A percentile compares a stretch with the other conserved stretches of the same genome.
Evolutionary conservation across 108 stramenopile genomes (phyloP).

Genomic region (Conticribra guillardii): DNA sequence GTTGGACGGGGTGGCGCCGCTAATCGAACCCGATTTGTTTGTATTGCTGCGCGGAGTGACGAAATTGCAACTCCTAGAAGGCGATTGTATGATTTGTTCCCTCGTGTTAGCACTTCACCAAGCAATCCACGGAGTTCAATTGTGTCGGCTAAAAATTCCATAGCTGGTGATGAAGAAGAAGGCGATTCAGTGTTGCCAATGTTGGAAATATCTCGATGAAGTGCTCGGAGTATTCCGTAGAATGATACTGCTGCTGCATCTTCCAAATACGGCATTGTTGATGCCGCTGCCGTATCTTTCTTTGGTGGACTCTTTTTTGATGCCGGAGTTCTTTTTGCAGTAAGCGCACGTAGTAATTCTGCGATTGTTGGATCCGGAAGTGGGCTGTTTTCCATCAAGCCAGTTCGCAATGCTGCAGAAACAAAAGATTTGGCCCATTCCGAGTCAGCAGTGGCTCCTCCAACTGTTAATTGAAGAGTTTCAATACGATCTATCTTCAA

Average conservation of each 20-base stretch:
- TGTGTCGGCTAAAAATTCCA: slow-evolving; percentile 46
- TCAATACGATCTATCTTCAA: slow-evolving; percentile 33
- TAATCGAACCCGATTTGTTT: slow-evolving; percentile 40
- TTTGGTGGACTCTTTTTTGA: slow-evolving; percentile 1
- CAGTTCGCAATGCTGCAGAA: slow-evolving; percentile 34
- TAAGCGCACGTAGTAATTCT: slow-evolving; percentile 35
- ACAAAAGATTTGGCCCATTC: slow-evolving; percentile 45
- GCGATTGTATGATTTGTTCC: slow-evolving; percentile 52
- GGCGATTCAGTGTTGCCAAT: slow-evolving; percentile 38
- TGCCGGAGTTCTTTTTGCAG: slow-evolving; percentile 10
- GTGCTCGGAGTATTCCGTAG: slow-evolving; percentile 62
- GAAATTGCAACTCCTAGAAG: slow-evolving; percentile 48
- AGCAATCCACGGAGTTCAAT: slow-evolving; percentile 73
- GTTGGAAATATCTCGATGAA: slow-evolving; percentile 47
- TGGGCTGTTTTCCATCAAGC: slow-evolving; percentile 16
- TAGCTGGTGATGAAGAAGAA: slow-evolving; percentile 42
- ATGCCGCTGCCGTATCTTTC: not conserved
- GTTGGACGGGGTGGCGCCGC: slow-evolving; percentile 43
- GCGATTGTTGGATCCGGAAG: slow-evolving; percentile 40
- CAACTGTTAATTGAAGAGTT: slow-evolving; percentile 34
- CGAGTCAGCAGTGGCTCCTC: slow-evolving; percentile 36
- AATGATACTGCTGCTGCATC: slow-evolving; percentile 61
- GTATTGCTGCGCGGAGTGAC: slow-evolving; percentile 53
- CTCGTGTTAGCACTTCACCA: slow-evolving; percentile 61
- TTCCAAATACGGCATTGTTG: slow-evolving; percentile 26